These are phyloP conservation scores for Aegilops sharonensis DNA, from an alignment of 176 grass and related monocot species.

Conservation along the genomic window DNA sequence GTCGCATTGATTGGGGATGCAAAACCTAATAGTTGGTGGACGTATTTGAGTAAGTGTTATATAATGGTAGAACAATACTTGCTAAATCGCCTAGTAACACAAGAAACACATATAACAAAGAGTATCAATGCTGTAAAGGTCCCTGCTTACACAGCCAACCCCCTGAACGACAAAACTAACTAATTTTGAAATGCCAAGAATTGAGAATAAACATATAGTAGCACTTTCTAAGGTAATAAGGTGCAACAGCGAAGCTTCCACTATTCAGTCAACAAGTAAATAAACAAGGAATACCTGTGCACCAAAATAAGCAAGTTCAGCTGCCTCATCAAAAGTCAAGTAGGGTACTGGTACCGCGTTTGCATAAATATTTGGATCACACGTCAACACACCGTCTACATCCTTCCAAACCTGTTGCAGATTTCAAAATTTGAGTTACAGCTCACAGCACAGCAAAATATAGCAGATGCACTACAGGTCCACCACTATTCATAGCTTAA, in stretches of 20 bases:
- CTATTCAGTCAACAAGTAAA: background rate
- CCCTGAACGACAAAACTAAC: background rate
- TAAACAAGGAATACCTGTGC: slow-evolving; percentile 53
- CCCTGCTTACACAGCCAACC: background rate
- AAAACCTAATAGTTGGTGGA: slow-evolving; percentile 57
- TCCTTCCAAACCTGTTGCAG: slow-evolving; percentile 87
- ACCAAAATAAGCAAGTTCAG: slow-evolving; percentile 98
- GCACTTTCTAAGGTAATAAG: background rate
- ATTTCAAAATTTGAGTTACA: background rate
- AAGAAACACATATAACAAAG: background rate
- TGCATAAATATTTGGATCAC: slow-evolving; percentile 87
- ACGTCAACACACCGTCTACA: slow-evolving; percentile 97
- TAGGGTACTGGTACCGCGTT: slow-evolving; percentile 82
- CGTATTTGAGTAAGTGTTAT: background rate
- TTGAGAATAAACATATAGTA: background rate
- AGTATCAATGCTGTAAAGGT: background rate
- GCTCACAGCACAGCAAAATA: background rate
- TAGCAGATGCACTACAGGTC: background rate
- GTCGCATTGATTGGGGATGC: slow-evolving; percentile 96
- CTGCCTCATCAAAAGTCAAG: slow-evolving; percentile 96
- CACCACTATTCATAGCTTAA: background rate
- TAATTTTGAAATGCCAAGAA: background rate
- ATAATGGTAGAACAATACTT: background rate
- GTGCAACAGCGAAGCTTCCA: background rate
- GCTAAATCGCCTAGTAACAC: background rate